Evolutionary conservation across 2,329 filamentous ascomycete genomes (phyloP), one percentile per base, ranked within the genome.

Genomic region (Bipolaris cookei): DNA sequence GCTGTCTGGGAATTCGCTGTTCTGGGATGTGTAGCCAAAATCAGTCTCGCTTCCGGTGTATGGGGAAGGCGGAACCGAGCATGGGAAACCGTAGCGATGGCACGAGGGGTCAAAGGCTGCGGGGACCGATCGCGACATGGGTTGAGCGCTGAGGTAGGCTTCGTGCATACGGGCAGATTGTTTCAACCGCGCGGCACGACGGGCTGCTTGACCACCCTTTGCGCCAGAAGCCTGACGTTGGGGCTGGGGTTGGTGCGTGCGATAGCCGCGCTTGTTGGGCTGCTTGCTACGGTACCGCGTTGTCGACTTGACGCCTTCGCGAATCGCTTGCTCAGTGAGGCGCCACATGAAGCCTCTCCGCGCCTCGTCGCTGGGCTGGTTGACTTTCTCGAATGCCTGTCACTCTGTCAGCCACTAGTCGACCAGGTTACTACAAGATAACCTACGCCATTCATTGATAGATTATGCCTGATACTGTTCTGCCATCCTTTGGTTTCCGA

Each of bases 381-480:
- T 72, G 32, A 81, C 80, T 73, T 85, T 84, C 62, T 83, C 80
- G 71, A 88, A 84, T 8, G 84, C 83, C 82, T 86, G 52, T 20
- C 13, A 11, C 6, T 32, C 23, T 25, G 34, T 73, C 39, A 70
- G 67, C 49, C 11, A 16, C 8, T 30, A 18, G 23, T 4, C 8
- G 20, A 10, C 7, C 11, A 3, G 10, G 5, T 20, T 10, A 21
- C 56, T 30, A 45, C 18, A 39, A 14, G 41, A 4, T 28, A 21
- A 59, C 87, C 78, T 86, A 97, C 94, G 59, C 84, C 84, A 68
- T 98, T 98, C 93, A 98, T 97, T 45, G 92, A 97, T 6, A 98
- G 81, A 67, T 98, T 98, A 76, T 98, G 94, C 2, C 94, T 86
- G 63, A 98, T 96, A 73, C 91, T 96, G 76, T 97, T 98, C 78